Evolutionary conservation across 2,329 filamentous ascomycete species (phyloP).

Genomic region (Sarocladiaceae sp.): DNA sequence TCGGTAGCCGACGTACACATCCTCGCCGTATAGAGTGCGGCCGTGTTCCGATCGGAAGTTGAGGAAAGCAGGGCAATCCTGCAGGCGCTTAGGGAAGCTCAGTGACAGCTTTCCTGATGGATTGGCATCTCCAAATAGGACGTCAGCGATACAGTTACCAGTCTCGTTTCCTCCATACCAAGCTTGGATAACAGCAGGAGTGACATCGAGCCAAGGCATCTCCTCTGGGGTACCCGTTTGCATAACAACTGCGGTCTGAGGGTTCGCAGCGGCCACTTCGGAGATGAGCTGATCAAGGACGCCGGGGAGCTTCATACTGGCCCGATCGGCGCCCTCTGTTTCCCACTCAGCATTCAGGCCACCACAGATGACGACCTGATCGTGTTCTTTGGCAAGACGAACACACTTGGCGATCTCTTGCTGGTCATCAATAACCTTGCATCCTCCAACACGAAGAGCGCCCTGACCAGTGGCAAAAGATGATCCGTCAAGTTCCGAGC

Average conservation of each 20-base stretch:
- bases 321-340: constrained; percentile 72
- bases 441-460: constrained; percentile 58
- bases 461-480: constrained; percentile 52
- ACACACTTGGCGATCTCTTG: constrained; percentile 65
- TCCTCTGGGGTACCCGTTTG: constrained; percentile 73
- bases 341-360: constrained; percentile 82
- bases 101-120: constrained; percentile 72
- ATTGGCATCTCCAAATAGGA: constrained; percentile 70
- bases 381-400: constrained; percentile 61
- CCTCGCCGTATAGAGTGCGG: constrained; percentile 72
- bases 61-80: constrained; percentile 72
- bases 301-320: constrained; percentile 73
- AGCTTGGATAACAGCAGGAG: constrained; percentile 63
- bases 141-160: constrained; percentile 74
- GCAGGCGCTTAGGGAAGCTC: constrained; percentile 62
- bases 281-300: constrained; percentile 66
- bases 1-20: constrained; percentile 76
- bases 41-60: constrained; percentile 70
- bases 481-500: constrained; percentile 48
- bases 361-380: constrained; percentile 74
- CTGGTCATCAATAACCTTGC: constrained; percentile 51
- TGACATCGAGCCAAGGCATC: constrained; percentile 63
- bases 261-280: constrained; percentile 61
- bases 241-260: constrained; percentile 67
- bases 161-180: constrained; percentile 87